Conservation (phyloP, 768 basidiomycete species). For the Mycena haematopus region DNA sequence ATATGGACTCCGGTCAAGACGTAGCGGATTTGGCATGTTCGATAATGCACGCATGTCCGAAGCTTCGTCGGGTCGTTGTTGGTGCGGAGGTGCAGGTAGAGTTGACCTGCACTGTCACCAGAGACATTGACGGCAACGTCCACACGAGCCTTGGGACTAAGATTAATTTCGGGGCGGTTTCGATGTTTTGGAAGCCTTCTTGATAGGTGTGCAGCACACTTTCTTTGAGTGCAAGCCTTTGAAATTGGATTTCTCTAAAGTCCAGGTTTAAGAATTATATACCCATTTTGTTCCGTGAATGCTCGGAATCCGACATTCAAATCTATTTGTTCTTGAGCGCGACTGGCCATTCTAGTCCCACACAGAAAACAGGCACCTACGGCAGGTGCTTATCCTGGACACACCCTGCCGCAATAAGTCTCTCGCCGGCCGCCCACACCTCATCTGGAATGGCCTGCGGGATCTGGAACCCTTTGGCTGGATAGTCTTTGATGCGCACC, state of each 20-base stretch:
- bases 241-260: too few species aligned
- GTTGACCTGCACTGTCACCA: slow-evolving; percentile 5
- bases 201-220: too few species aligned
- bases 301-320: too few species aligned
- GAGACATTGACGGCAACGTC: neutral
- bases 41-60: slow-evolving; percentile 7
- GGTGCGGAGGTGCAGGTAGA: neutral
- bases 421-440: slow-evolving; percentile 26
- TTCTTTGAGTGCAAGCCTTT: too few species aligned
- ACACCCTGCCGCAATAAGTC: slow-evolving; percentile 26
- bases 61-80: neutral
- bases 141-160: neutral
- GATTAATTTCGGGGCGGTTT: slow-evolving; percentile 5
- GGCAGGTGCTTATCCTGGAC: slow-evolving; percentile 19
- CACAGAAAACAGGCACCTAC: too few species aligned
- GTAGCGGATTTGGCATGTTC: neutral
- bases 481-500: slow-evolving; percentile 28
- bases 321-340: too few species aligned
- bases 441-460: slow-evolving; percentile 22
- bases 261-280: too few species aligned
- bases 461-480: slow-evolving; percentile 29
- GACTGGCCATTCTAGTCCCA: too few species aligned
- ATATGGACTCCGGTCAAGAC: neutral
- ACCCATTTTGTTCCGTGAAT: too few species aligned
- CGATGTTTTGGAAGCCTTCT: slow-evolving; percentile 17